Evolutionary conservation across 306 rosid species (phyloP).

Genomic region (Vachellia collinsii): DNA sequence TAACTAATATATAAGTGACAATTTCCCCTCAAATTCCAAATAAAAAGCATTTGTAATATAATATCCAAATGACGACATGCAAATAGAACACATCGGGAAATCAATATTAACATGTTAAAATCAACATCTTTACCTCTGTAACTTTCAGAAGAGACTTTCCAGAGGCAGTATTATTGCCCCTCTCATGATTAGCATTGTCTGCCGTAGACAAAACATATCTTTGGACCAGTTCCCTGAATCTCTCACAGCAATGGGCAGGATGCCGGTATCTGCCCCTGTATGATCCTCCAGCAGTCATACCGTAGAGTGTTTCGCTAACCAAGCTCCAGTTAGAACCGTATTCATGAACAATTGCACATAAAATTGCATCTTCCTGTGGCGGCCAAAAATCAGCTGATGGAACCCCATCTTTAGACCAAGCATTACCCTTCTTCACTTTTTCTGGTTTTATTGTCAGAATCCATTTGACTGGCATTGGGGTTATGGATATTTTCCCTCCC

Average conservation of each 20-base stretch:
- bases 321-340: constrained; percentile 93
- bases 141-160: constrained; percentile 96
- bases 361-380: constrained; percentile 89
- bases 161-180: constrained; percentile 65
- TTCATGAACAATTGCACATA: constrained; percentile 92
- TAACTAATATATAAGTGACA: constrained; percentile 14
- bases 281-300: constrained; percentile 88
- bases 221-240: constrained; percentile 89
- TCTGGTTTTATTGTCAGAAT: constrained; percentile 80
- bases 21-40: neutral
- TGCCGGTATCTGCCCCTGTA: constrained; percentile 93
- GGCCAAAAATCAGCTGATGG: constrained; percentile 91
- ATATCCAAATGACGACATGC: constrained; percentile 33
- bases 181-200: constrained; percentile 75
- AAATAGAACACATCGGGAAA: constrained; percentile 17
- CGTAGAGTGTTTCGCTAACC: constrained; percentile 79
- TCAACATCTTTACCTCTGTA: constrained; percentile 70
- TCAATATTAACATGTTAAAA: constrained; percentile 27
- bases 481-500: constrained; percentile 94
- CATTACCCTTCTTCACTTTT: constrained; percentile 76
- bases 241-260: constrained; percentile 96
- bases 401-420: constrained; percentile 89
- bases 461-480: constrained; percentile 85
- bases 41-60: constrained; percentile 24
- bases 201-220: constrained; percentile 63